Base-by-base conservation (phyloP, 163 green algal genomes). In the Scenedesmus sp. region DNA sequence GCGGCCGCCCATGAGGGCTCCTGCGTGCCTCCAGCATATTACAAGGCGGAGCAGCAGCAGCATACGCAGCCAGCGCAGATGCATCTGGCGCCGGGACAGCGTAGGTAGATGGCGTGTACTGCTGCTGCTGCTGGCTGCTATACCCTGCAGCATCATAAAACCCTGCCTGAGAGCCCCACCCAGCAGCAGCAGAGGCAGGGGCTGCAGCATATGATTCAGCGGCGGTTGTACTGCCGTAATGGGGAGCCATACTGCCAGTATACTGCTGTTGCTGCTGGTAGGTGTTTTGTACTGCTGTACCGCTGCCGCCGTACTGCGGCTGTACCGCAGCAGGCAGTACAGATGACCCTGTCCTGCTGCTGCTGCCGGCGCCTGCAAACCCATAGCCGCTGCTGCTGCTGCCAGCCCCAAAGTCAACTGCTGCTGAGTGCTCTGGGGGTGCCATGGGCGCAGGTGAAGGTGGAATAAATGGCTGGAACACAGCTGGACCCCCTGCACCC, bases 1-100 rank as follows among this genome's bases (percentile, higher is more conserved):
- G 84, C 62, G 90, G 90, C 74, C 90, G 90, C 9, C 90, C 90
- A 54, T 93, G 90, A 8, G 90, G 90, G 23, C 83, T 90, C 66
- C 84, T 73, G 3, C 84, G 76, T 34, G 83, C 90, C 84, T 90
- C 90, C 7, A 73, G 7, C 83, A 86, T 77, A 12, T 85, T 90
- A 15, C 79, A 2, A 10, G 90, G 90, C 20, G 90, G 70, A 6
- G 90, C 56, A 54, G 90, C 83, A 52, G 83, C 90, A 59, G 90
- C 90, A 60, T 89, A 89, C 4, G 84, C 84, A 18, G 89, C 82
- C 66, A 89, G n/a, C 3, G 84, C 59, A n/a, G 64, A 84, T 15
- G 81, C 81, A 60, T 92, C 81, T 23, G 46, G 79, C 84, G 12
- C 83, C 57, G 46, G 60, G 18, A 62, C 60, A 26, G 84, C 67